These are phyloP conservation scores for Zygoascus meyerae DNA, from an alignment of 1,139 yeast species.

Conservation along the genomic window DNA sequence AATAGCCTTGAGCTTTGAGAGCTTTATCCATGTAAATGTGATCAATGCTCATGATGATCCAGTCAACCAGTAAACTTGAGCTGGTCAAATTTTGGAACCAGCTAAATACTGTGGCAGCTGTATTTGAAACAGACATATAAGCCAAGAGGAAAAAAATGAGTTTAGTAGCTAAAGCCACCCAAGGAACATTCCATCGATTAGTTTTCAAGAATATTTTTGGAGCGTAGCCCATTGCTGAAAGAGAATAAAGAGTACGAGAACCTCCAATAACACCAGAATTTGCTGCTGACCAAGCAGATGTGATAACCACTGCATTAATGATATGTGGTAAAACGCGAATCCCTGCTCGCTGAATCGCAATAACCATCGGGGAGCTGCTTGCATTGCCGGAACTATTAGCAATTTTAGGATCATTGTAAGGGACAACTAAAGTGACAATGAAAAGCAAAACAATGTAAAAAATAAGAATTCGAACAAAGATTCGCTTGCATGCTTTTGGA, in stretches of 20 bases:
- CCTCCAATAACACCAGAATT: conserved; percentile 59
- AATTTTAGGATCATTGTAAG: conserved; percentile 52
- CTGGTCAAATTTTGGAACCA: conserved; percentile 72
- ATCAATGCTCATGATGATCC: conserved; percentile 39
- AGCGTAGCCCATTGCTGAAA: conserved; percentile 51
- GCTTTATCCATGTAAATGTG: conserved; percentile 51
- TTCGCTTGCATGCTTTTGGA: conserved; percentile 72
- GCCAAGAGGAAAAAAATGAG: conserved; percentile 41
- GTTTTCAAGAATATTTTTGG: conserved; percentile 47
- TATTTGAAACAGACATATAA: conserved; percentile 53
- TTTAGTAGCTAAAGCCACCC: conserved; percentile 38
- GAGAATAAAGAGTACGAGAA: conserved; percentile 48
- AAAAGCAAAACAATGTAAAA: conserved; percentile 67
- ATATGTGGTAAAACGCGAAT: conserved; percentile 58
- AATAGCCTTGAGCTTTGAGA: conserved; percentile 57
- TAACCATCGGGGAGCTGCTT: conserved; percentile 62
- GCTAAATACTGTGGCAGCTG: conserved; percentile 53
- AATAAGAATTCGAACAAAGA: conserved; percentile 61
- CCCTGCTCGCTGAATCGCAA: conserved; percentile 55
- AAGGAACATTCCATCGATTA: conserved; percentile 52
- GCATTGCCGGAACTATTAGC: conserved; percentile 32
- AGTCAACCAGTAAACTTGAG: conserved; percentile 41
- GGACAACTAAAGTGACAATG: conserved; percentile 70
- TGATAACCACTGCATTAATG: conserved; percentile 59
- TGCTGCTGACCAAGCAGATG: conserved; percentile 60